Conservation (phyloP, 257 asterid species). For the Craterostigma plantagineum region DNA sequence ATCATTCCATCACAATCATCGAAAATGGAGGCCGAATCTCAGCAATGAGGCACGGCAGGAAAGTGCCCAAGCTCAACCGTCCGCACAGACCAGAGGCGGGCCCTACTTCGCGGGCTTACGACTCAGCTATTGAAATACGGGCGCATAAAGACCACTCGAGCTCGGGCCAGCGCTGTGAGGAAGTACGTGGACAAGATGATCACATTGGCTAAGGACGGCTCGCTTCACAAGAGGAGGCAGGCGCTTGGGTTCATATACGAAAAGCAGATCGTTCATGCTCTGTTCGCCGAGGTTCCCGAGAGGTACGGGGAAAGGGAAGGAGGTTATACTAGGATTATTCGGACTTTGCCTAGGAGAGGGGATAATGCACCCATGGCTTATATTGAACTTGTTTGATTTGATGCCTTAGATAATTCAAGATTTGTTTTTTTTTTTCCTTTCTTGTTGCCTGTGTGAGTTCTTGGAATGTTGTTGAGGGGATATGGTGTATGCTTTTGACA, state of each 20-base stretch:
- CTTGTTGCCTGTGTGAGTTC: no score
- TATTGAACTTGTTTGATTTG: slow-evolving; percentile 6
- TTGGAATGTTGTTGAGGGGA: no score
- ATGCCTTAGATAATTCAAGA: not conserved
- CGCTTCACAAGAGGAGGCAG: slow-evolving; percentile 91
- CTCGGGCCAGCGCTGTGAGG: slow-evolving; percentile 87
- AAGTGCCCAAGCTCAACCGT: slow-evolving; percentile 81
- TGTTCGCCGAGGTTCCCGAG: slow-evolving; percentile 87
- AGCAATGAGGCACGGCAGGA: slow-evolving; percentile 94
- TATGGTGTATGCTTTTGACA: no score
- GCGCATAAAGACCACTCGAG: slow-evolving; percentile 83
- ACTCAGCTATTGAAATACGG: slow-evolving; percentile 87
- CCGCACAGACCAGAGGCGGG: slow-evolving; percentile 92
- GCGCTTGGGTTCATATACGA: slow-evolving; percentile 87
- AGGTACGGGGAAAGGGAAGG: slow-evolving; percentile 86
- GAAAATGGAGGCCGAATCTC: slow-evolving; percentile 47
- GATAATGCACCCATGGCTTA: slow-evolving; percentile 9
- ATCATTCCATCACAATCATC: slow-evolving; percentile 19
- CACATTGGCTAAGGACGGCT: slow-evolving; percentile 81
- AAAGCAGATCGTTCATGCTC: slow-evolving; percentile 84
- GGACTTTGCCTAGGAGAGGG: slow-evolving; percentile 70
- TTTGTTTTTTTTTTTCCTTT: no score
- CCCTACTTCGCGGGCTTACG: slow-evolving; percentile 71
- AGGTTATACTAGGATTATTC: slow-evolving; percentile 81
- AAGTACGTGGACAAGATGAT: slow-evolving; percentile 88